These are phyloP conservation scores for Venturia carpophila DNA, from an alignment of 2,329 filamentous ascomycete species.

Conservation along the genomic window DNA sequence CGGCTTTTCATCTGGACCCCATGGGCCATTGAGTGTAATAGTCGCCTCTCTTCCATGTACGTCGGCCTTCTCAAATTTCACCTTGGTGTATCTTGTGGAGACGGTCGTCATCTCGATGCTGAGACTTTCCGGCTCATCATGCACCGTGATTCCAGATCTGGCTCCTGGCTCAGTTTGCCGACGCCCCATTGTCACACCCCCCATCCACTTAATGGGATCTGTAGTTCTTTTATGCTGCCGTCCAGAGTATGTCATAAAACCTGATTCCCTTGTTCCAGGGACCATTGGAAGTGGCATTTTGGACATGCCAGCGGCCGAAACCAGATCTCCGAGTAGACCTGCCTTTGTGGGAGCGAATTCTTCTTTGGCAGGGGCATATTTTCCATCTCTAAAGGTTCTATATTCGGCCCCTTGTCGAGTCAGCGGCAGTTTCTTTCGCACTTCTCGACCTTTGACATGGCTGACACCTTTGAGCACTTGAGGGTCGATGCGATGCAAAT, in stretches of 20 bases:
- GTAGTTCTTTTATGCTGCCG: slow-evolving; percentile 42
- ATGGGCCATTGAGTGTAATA: slow-evolving; percentile 53
- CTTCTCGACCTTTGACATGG: slow-evolving; percentile 60
- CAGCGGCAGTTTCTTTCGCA: slow-evolving; percentile 57
- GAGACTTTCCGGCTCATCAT: slow-evolving; percentile 41
- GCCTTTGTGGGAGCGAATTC: neutral
- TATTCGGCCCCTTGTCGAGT: slow-evolving; percentile 81
- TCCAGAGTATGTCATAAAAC: slow-evolving; percentile 42
- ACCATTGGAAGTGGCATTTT: slow-evolving; percentile 21
- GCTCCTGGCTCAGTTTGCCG: slow-evolving; percentile 25
- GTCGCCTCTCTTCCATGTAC: slow-evolving; percentile 46
- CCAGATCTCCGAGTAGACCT: slow-evolving; percentile 18
- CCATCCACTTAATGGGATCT: slow-evolving; percentile 58
- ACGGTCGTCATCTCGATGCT: slow-evolving; percentile 55
- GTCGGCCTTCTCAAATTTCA: slow-evolving; percentile 52
- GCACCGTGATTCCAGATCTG: slow-evolving; percentile 18
- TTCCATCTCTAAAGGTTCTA: slow-evolving; percentile 66
- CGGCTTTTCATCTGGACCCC: slow-evolving; percentile 45
- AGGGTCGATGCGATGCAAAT: slow-evolving; percentile 64
- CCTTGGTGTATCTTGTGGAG: slow-evolving; percentile 52
- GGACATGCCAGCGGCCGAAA: slow-evolving; percentile 22
- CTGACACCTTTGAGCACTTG: slow-evolving; percentile 61
- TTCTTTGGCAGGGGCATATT: neutral
- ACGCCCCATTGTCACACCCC: slow-evolving; percentile 53
- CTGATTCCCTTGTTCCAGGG: slow-evolving; percentile 29